Evolutionary conservation across 352 stramenopile species (phyloP), one percentile per base, ranked within the genome.

Genomic region (Pilasporangium apinafurcum): DNA sequence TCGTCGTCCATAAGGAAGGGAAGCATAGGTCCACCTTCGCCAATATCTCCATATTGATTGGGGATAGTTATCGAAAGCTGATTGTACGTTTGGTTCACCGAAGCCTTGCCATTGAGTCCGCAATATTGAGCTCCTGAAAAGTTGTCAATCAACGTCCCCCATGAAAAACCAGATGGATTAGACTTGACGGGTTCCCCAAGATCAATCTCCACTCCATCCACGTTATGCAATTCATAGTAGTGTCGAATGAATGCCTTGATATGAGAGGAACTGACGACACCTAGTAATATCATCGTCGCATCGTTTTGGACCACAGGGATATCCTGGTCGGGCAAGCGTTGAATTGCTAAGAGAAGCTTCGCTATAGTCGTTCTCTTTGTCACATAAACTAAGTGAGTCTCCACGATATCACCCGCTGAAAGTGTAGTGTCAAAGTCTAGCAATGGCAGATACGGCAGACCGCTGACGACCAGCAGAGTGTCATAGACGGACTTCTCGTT

Each of bases 1-100:
- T 71, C 62, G 53, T 92, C 82, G 37, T 94, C 74, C 74, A 92
- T 82, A 20, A 92, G 48, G 49, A 92, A 89, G 32, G 80, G 80
- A n/a, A 89, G 30, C 12, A 46, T 48, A 3, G 32, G 56, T 2
- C 35, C 30, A 1, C 34, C 51, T 8, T 25, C 34, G n/a, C n/a
- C n/a, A n/a, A n/a, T n/a, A n/a, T n/a, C n/a, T 6, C 49, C 46
- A 20, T 51, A 38, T 20, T 17, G 41, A 20, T 40, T 58, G 24
- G 37, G 44, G 12, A 58, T 35, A 21, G 62, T 68, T 27, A 59
- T 54, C 13, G 74, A 59, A 27, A 89, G 48, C 3, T 62, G 65
- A 48, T 81, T 80, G 52, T 89, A 88, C 7, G 68, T 72, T 31
- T 88, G 71, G 47, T 88, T 70, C 30, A 81, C 55, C 12, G 80